Conservation (phyloP, 2,329 filamentous ascomycete species). For the Lachnellula hyalina region DNA sequence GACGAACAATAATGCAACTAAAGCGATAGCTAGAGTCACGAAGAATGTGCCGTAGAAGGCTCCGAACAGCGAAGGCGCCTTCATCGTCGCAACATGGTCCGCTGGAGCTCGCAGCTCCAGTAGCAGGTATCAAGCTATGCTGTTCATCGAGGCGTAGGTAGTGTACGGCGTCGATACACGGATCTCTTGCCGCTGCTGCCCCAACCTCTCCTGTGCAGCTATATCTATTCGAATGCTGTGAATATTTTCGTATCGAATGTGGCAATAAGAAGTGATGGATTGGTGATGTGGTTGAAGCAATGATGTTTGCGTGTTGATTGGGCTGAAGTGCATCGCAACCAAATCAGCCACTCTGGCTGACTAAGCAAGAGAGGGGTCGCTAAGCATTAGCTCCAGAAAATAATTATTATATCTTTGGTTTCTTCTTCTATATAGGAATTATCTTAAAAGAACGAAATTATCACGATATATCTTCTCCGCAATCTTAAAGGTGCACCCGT, state of each 20-base stretch:
- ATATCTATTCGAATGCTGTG: neutral
- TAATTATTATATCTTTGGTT: too few species aligned
- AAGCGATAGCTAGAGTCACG: conserved; percentile 66
- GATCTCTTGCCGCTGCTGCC: too few species aligned
- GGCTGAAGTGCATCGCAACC: neutral
- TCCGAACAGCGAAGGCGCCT: conserved; percentile 49
- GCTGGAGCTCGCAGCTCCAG: conserved; percentile 6
- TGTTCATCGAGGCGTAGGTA: neutral
- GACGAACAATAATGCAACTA: conserved; percentile 68
- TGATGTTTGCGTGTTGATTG: neutral
- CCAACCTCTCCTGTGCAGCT: neutral
- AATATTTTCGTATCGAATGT: neutral
- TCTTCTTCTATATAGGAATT: too few species aligned
- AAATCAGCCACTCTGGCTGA: neutral
- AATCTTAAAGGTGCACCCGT: too few species aligned
- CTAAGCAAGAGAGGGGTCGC: too few species aligned
- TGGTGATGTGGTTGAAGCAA: neutral
- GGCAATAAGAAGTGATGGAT: neutral
- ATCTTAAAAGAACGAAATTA: too few species aligned
- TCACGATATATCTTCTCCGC: too few species aligned
- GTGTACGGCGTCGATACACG: neutral
- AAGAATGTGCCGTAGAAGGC: conserved; percentile 80
- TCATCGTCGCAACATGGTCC: conserved; percentile 23
- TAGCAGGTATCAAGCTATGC: conserved; percentile 1
- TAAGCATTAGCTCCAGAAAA: too few species aligned